phyloP scores from a whole-genome alignment of 169 alveolate genomes.

The Theileria orientalis region DNA sequence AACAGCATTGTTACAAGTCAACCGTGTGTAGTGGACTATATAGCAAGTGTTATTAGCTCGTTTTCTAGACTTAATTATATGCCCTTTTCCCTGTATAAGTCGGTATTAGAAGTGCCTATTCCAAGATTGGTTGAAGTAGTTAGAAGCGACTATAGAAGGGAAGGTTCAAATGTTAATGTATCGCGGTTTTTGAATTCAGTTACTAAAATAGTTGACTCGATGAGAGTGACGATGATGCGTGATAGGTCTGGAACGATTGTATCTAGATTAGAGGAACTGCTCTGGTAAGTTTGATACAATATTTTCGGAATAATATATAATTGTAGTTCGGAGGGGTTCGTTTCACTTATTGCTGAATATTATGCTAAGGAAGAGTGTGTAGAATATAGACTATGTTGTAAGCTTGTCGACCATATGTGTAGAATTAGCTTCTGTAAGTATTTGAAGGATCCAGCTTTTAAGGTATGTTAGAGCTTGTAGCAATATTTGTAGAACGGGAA shows the following conservation, averaged over 20 bases:
- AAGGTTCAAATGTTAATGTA: not conserved
- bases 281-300: not conserved
- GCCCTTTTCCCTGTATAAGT: constrained; percentile 14
- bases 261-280: not conserved
- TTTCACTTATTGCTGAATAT: not conserved
- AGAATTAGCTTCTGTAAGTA: not conserved
- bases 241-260: not conserved
- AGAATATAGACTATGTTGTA: not conserved
- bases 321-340: not conserved
- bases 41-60: constrained; percentile 19
- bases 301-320: not conserved
- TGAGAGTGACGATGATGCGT: not conserved
- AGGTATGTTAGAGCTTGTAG: no score
- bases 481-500: no score
- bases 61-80: constrained; percentile 22
- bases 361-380: not conserved
- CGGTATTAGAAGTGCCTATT: not conserved
- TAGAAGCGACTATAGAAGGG: not conserved
- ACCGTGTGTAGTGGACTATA: not conserved
- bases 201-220: not conserved
- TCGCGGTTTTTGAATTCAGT: not conserved
- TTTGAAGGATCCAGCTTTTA: not conserved
- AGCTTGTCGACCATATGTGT: not conserved
- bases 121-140: not conserved
- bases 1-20: not conserved